Evolutionary conservation across 2,329 filamentous ascomycete genomes (phyloP), one percentile per base, ranked within the genome.

Genomic region (Exutisphaerella laricina): DNA sequence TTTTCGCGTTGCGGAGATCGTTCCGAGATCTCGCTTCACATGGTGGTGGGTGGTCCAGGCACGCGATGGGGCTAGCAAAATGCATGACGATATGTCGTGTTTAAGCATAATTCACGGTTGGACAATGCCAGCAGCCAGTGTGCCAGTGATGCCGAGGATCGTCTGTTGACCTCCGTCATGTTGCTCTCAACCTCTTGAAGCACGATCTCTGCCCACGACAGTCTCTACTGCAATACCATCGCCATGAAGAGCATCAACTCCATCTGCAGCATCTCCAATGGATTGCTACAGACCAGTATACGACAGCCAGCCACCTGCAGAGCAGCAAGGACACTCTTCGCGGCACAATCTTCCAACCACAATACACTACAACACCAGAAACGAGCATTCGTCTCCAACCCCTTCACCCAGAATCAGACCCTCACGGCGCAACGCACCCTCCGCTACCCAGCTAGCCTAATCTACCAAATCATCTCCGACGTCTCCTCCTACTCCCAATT

Each of bases 381-480:
- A n/a, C 68, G 70, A n/a, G 58, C 59, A 43, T 72, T 71, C 60
- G 57, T 70, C 44, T 58, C 64, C 33, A 68, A 70, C 55, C 64
- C 17, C 66, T 75, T 51, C 71, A 66, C 62, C 32, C 83, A 87
- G 59, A 78, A 71, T 50, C 85, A 89, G 60, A 78, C 71, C 51
- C 74, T 97, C 44, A 79, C 77, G 39, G 88, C 88, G 8, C 74
- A 75, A 14, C 84, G 88, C 48, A 84, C 75, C 3, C 82, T 97
- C 10, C 84, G 85, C 10, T 94, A 94, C 71, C 69, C 81, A 1
- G 71, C 80, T 22, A 58, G 66, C 4, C 72, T 79, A 1, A 80
- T 98, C 55, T 98, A 92, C 77, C 73, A 74, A 54, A 77, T 96
- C 41, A 89, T 98, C 64, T 81, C 88, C 68, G 88, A 96, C 66